Base-by-base conservation (phyloP, 2,329 filamentous ascomycete species). In the Cladosporium sp. region DNA sequence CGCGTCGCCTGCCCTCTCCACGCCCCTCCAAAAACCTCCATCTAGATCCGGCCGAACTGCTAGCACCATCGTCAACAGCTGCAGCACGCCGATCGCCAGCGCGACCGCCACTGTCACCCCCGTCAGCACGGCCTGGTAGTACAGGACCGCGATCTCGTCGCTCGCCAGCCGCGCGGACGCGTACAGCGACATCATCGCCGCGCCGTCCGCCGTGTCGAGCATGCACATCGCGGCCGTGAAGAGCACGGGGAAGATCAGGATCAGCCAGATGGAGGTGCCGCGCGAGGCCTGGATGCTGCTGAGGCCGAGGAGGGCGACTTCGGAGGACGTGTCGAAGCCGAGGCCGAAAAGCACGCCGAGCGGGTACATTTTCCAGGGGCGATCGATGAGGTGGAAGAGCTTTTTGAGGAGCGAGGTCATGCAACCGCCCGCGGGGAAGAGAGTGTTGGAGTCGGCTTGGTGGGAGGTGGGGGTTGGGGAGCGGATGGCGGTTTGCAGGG, bases 181-280 rank as follows among this genome's bases (percentile, higher is more conserved):
- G 70, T 98, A 97, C 1, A 97, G 76, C 0, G 86, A 85, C 82
- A 95, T 91, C 91, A 97, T 97, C 16, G 96, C 77, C 1, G 92
- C 92, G 19, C 92, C 92, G 62, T 97, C 93, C 0, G 85, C 86
- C 0, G 91, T 96, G 70, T 97, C 93, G 5, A 97, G 76, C 18
- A 97, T 78, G 68, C 91, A 96, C 93, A 98, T 97, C 54, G 89
- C 93, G 1, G 87, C 89, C 0, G 92, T 96, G 64, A 97, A 97
- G 1, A 97, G 74, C 1, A 92, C 69, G 0, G 93, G 93, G 54
- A 96, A 95, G 48, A 98, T 85, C 32, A 97, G 70, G 55, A 97
- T 97, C 11, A 96, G 74, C 93, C 93, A 98, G 55, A 97, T 85
- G 32, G 84, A 89, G 0, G 90, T 96, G 1, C 92, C 92, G 56